Evolutionary conservation across 805 yeast species (phyloP), one percentile per base, ranked within the genome.

Genomic region (Yarrowia bubula): DNA sequence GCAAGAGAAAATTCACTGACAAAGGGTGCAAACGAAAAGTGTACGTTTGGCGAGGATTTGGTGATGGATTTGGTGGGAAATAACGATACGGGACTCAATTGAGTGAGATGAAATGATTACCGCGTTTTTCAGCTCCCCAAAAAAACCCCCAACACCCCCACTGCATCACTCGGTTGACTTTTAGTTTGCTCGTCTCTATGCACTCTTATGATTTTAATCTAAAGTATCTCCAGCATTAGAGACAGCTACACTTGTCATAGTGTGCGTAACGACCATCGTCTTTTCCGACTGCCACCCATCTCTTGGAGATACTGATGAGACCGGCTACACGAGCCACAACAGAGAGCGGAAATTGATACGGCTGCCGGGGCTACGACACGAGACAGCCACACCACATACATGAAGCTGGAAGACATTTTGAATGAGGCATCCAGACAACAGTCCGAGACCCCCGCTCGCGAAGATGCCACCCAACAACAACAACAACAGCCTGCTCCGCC

Each of bases 151-250:
- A 4, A 28, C 51, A 8, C 11, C 57, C 17, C 42, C 42, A 33
- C 17, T 2, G 6, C 5, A 22, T 22, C 41, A 33, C 55, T 48
- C 57, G 14, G 43, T 50, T 50, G 42, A 33, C 57, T 18, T 50
- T 50, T 50, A 50, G 57, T 50, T 50, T 50, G 57, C 57, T 50
- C 57, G 57, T 50, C 57, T 50, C 57, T 50, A 50, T 50, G 57
- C 57, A 50, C 57, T 50, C 57, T 50, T 50, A 50, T 50, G 57
- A 50, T 50, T 50, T 50, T 50, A 50, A 50, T 50, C 57, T 50
- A 50, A 50, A 50, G 33, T 50, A 50, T 50, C 57, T 50, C 57
- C 57, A 50, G 57, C 57, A 50, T 50, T 48, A 48, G 55, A 48
- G 55, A 48, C 55, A 35, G 55, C 55, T 48, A 48, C 55, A 50